Evolutionary conservation across 2,329 filamentous ascomycete genomes (phyloP).

Genomic region (Aplosporella prunicola): DNA sequence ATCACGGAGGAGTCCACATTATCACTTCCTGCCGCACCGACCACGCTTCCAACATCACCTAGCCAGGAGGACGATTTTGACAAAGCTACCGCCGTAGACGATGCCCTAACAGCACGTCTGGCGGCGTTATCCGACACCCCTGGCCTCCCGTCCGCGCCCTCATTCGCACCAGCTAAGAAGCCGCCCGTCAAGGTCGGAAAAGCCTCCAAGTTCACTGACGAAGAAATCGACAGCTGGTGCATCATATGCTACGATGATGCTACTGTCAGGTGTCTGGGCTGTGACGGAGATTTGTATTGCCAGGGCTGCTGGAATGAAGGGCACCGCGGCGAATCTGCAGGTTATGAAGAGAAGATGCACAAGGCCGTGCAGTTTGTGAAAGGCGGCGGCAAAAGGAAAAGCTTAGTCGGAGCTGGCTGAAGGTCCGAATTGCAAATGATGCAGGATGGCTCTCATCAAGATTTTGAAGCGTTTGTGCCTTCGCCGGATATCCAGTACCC

Average conservation of each 20-base stretch:
- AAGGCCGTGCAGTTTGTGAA: constrained; percentile 50
- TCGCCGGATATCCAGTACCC: too few species aligned
- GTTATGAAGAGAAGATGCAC: constrained; percentile 62
- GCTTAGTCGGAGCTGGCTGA: constrained; percentile 2
- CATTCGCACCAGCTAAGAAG: constrained; percentile 31
- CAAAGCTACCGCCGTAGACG: constrained; percentile 29
- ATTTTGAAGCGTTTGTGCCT: too few species aligned
- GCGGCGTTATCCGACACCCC: constrained; percentile 29
- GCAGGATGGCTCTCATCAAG: too few species aligned
- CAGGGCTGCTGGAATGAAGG: constrained; percentile 71
- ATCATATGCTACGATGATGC: constrained; percentile 75
- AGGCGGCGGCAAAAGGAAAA: constrained; percentile 8
- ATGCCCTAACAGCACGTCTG: constrained; percentile 37
- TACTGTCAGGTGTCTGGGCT: constrained; percentile 61
- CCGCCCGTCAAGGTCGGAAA: constrained; percentile 17
- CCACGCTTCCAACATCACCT: constrained; percentile 17
- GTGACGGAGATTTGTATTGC: constrained; percentile 65
- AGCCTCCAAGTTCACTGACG: constrained; percentile 46
- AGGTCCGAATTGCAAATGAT: too few species aligned
- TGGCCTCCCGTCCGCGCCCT: constrained; percentile 39
- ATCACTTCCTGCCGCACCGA: constrained; percentile 37
- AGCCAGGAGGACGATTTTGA: constrained; percentile 17
- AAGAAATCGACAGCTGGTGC: constrained; percentile 70
- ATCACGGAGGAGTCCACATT: constrained; percentile 11
- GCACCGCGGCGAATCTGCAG: constrained; percentile 59